These are phyloP conservation scores for Colletotrichum sp. DNA, from an alignment of 2,329 filamentous ascomycete genomes.

Conservation along the genomic window DNA sequence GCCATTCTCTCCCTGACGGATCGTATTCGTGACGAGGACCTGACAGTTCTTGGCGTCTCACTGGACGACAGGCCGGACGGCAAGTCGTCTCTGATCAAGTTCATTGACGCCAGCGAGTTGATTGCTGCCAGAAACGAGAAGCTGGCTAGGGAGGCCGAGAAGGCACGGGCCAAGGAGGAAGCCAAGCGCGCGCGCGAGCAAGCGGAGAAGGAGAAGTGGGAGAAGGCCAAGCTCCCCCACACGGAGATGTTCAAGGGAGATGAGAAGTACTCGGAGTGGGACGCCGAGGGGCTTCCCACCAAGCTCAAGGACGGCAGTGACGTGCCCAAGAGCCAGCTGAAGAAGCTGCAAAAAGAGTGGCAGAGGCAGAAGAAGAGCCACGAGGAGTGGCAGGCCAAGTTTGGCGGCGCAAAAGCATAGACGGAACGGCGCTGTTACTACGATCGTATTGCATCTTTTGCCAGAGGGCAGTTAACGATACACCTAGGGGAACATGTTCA, in stretches of 20 bases:
- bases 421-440: background rate
- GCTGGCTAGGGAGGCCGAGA: conserved; percentile 65
- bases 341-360: conserved; percentile 90
- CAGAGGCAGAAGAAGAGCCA: conserved; percentile 87
- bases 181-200: conserved; percentile 55
- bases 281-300: conserved; percentile 80
- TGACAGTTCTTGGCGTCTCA: conserved; percentile 85
- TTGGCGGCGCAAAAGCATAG: conserved; percentile 14
- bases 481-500: background rate
- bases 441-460: background rate
- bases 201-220: conserved; percentile 57
- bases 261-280: conserved; percentile 75
- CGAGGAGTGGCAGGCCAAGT: conserved; percentile 57
- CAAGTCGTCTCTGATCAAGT: conserved; percentile 75
- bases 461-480: background rate
- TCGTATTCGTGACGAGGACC: conserved; percentile 77
- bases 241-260: conserved; percentile 62
- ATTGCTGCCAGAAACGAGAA: conserved; percentile 65
- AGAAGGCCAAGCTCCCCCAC: conserved; percentile 61
- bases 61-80: conserved; percentile 79
- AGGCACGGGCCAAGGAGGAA: conserved; percentile 60
- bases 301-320: conserved; percentile 80
- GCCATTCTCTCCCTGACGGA: conserved; percentile 80
- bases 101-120: conserved; percentile 61
- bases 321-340: conserved; percentile 77